A percentile compares a stretch with the other conserved stretches of the same genome.
These are phyloP conservation scores for Pythium apleroticum DNA, from an alignment of 352 stramenopile genomes.

Conservation along the genomic window DNA sequence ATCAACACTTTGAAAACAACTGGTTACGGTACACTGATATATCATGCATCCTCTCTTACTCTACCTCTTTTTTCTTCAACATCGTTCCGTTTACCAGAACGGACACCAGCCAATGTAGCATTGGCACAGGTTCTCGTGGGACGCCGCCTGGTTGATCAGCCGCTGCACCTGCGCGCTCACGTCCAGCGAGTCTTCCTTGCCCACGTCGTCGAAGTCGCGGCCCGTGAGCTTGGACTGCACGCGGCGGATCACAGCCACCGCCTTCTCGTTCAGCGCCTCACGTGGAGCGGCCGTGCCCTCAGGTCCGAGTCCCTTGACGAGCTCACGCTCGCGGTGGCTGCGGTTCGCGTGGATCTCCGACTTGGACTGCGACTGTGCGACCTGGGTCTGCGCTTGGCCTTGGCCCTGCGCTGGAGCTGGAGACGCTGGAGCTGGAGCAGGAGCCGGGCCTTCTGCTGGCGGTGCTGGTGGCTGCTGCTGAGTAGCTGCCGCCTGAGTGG, in stretches of 20 bases:
- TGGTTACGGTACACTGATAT: too few relatives aligned
- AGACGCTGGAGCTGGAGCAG: conserved; percentile 34
- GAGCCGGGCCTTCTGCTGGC: conserved; percentile 24
- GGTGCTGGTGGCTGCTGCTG: neutral
- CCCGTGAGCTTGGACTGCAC: conserved; percentile 99
- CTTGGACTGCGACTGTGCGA: conserved; percentile 52
- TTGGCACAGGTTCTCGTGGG: conserved; percentile 98
- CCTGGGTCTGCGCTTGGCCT: conserved; percentile 20
- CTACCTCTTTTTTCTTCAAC: neutral
- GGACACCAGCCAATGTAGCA: conserved; percentile 99
- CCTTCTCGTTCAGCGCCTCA: conserved; percentile 95
- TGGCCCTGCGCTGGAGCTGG: neutral
- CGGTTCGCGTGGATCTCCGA: conserved; percentile 66
- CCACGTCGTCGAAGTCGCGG: conserved; percentile 93
- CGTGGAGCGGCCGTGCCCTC: conserved; percentile 75
- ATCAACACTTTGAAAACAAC: too few relatives aligned
- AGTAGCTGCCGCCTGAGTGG: neutral
- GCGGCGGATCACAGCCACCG: conserved; percentile 96
- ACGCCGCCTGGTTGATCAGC: conserved; percentile 98
- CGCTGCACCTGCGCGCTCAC: conserved; percentile 91
- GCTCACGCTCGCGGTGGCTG: conserved; percentile 79
- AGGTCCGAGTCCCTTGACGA: conserved; percentile 74
- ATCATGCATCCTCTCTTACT: neutral
- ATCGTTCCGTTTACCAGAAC: conserved; percentile 63
- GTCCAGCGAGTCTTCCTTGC: conserved; percentile 55